phyloP scores from a whole-genome alignment of 1,139 yeast genomes.

The Sporopachydermia cereana region DNA sequence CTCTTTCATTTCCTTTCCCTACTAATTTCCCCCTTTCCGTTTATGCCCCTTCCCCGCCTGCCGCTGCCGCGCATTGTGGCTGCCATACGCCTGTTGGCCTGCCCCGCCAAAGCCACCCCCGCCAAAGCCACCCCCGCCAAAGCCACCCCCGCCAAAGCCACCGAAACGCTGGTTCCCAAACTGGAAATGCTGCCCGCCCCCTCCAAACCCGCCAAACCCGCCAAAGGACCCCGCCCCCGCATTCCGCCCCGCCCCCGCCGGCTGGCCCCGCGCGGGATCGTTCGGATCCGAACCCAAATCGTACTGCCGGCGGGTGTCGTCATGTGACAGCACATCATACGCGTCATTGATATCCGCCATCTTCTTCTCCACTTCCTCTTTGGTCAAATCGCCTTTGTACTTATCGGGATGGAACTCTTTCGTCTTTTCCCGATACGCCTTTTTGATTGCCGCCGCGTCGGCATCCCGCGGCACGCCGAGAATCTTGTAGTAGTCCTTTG shows the following conservation, averaged over 20 bases:
- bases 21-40: no score
- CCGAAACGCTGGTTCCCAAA: not conserved
- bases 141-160: not conserved
- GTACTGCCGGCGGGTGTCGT: conserved; percentile 50
- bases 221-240: not conserved
- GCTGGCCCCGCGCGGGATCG: conserved; percentile 23
- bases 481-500: conserved; percentile 72
- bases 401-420: conserved; percentile 89
- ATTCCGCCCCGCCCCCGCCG: not conserved
- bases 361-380: conserved; percentile 65
- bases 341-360: conserved; percentile 94
- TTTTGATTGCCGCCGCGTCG: conserved; percentile 59
- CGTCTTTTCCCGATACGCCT: conserved; percentile 70
- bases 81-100: no score
- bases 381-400: conserved; percentile 52
- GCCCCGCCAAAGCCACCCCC: no score
- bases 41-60: no score
- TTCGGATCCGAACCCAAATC: conserved; percentile 54
- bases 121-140: not conserved
- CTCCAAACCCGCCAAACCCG: no score
- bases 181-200: not conserved
- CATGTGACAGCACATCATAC: conserved; percentile 69
- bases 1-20: no score
- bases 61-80: no score
- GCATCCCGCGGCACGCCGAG: conserved; percentile 62